These are phyloP conservation scores for Lipomyces japonicus DNA, from an alignment of 805 yeast species.

Conservation along the genomic window DNA sequence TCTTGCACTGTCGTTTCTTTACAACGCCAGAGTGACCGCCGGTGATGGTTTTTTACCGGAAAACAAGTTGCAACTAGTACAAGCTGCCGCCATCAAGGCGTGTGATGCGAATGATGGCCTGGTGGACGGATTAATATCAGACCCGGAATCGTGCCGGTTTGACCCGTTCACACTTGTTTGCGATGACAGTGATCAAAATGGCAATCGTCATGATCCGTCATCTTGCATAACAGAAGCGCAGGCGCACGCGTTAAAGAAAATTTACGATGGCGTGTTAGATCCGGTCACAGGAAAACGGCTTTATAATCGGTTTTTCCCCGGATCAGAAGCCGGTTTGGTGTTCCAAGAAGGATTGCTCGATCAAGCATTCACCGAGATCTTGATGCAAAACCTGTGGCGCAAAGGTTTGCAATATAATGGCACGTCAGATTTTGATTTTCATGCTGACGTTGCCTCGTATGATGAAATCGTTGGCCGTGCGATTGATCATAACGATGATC, in stretches of 20 bases:
- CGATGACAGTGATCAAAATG: too few species aligned
- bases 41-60: background rate
- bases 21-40: background rate
- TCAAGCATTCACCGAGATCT: background rate
- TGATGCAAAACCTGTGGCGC: background rate
- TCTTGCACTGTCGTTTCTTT: slow-evolving; percentile 3
- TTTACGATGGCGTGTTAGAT: background rate
- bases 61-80: background rate
- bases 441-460: background rate
- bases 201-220: too few species aligned
- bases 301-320: background rate
- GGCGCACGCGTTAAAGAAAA: background rate
- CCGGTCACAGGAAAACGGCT: background rate
- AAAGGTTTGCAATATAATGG: background rate
- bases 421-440: background rate
- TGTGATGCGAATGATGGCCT: slow-evolving; percentile 16
- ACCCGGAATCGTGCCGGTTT: slow-evolving; percentile 8
- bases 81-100: slow-evolving; percentile 2
- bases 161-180: too few species aligned
- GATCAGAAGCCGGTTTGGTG: background rate
- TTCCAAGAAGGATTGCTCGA: background rate
- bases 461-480: background rate
- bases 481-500: background rate
- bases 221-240: background rate
- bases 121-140: slow-evolving; percentile 11